phyloP scores from a whole-genome alignment of 805 yeast genomes.

The Candida corydali region DNA sequence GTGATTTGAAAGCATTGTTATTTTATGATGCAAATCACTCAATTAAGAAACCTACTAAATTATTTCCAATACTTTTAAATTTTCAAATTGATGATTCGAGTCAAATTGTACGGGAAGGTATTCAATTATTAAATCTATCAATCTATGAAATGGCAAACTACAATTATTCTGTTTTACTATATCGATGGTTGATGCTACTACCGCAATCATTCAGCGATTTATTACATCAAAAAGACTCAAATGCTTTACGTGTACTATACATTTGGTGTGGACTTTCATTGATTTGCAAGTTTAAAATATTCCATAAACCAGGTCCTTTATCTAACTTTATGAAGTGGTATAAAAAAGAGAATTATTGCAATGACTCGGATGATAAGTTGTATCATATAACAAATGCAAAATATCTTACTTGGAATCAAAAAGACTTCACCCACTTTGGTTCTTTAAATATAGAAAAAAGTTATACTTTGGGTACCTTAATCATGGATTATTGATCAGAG shows the following conservation, averaged over 20 bases:
- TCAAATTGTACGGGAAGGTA: neutral
- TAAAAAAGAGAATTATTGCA: conserved; percentile 10
- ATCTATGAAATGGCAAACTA: conserved; percentile 1
- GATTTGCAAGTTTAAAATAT: neutral
- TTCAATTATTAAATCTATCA: neutral
- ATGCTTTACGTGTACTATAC: conserved; percentile 24
- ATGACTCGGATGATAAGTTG: neutral
- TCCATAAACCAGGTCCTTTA: conserved; percentile 21
- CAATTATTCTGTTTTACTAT: conserved; percentile 29
- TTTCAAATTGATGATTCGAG: neutral
- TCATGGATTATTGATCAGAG: no score
- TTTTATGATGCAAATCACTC: neutral
- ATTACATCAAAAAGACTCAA: conserved; percentile 17
- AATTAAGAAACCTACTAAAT: neutral
- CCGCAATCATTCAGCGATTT: conserved; percentile 14
- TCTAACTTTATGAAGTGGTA: conserved; percentile 18
- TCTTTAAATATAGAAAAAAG: neutral
- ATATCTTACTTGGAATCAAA: neutral
- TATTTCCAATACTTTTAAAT: conserved; percentile 4
- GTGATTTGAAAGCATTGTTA: conserved; percentile 2
- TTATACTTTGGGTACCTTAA: neutral
- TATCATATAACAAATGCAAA: neutral
- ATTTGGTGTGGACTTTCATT: conserved; percentile 16
- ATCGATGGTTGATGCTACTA: conserved; percentile 21
- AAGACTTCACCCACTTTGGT: neutral